Evolutionary conservation across 2,329 filamentous ascomycete genomes (phyloP), one percentile per base, ranked within the genome.

Genomic region (Talaromyces sp.): DNA sequence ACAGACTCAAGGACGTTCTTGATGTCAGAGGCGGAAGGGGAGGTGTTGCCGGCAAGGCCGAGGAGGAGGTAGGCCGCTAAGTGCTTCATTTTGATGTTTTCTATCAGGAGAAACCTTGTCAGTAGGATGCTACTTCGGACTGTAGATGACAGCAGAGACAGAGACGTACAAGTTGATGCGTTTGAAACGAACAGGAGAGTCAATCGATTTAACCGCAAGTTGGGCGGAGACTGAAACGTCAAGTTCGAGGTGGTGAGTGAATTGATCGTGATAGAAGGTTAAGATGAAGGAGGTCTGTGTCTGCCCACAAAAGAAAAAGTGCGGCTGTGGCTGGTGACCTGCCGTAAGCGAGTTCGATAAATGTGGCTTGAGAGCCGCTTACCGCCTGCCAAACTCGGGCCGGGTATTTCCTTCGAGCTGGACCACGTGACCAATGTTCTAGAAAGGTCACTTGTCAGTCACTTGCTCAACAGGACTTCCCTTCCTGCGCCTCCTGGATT

Each of bases 211-310:
- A 97, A 97, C 94, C 94, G 93, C 91, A 82, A 76, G 81, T 89
- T 91, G 89, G 87, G 90, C 93, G 94, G 94, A 97, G 94, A 98
- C 94, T 97, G 94, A 96, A 87, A 90, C 93, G 92, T 95, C 92
- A 87, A 92, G 92, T 96, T 90, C 91, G 87, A 70, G 71, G 68
- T 68, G 66, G 66, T 70, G 76, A 75, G 71, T 70, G 71, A 72
- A 72, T 65, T 70, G 61, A 67, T 66, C 68, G 70, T 72, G 71
- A 71, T 74, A 69, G 71, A 76, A 73, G 69, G 66, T 64, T 68
- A 60, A 59, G 56, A 43, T 45, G 56, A 67, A 69, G 68, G 70
- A 67, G 64, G 65, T 69, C 62, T 64, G 73, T 68, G 70, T 54
- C 62, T 66, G 71, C 39, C 58, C 62, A 60, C 45, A 67, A 65